phyloP scores from a whole-genome alignment of 768 basidiomycete species.

The Trametes cubensis region DNA sequence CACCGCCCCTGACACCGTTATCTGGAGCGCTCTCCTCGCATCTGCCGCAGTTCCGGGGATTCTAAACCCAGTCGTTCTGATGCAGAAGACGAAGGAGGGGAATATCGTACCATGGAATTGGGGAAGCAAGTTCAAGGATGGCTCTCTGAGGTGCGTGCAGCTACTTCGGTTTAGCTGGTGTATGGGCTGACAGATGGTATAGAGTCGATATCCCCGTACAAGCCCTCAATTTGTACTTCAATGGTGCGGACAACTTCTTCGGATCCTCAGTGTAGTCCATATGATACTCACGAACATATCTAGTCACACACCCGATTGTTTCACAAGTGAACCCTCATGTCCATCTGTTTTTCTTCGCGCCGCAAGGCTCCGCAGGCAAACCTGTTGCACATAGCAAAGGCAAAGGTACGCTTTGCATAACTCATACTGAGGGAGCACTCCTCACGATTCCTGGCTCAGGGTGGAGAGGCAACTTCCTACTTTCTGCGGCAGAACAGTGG shows the following conservation, averaged over 20 bases:
- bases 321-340: slow-evolving; percentile 93
- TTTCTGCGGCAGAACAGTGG: slow-evolving; percentile 93
- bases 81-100: slow-evolving; percentile 87
- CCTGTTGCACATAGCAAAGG: slow-evolving; percentile 94
- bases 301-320: slow-evolving; percentile 91
- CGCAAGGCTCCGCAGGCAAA: slow-evolving; percentile 84
- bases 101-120: slow-evolving; percentile 89
- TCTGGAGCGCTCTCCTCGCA: slow-evolving; percentile 81
- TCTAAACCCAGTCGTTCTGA: slow-evolving; percentile 90
- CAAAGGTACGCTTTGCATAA: slow-evolving; percentile 56
- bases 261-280: background rate
- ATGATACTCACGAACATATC: background rate
- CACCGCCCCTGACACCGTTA: slow-evolving; percentile 90
- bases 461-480: slow-evolving; percentile 93
- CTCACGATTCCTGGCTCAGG: slow-evolving; percentile 44
- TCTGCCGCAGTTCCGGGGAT: slow-evolving; percentile 97
- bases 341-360: slow-evolving; percentile 94
- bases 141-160: slow-evolving; percentile 67
- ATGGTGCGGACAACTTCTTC: slow-evolving; percentile 47
- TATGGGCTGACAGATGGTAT: background rate
- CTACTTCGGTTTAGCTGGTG: too few relatives aligned
- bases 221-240: slow-evolving; percentile 85
- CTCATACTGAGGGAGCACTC: background rate
- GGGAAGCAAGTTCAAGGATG: slow-evolving; percentile 93
- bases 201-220: slow-evolving; percentile 96